Conservation (phyloP, 2,329 filamentous ascomycete species). For the Xylaria sp. region DNA sequence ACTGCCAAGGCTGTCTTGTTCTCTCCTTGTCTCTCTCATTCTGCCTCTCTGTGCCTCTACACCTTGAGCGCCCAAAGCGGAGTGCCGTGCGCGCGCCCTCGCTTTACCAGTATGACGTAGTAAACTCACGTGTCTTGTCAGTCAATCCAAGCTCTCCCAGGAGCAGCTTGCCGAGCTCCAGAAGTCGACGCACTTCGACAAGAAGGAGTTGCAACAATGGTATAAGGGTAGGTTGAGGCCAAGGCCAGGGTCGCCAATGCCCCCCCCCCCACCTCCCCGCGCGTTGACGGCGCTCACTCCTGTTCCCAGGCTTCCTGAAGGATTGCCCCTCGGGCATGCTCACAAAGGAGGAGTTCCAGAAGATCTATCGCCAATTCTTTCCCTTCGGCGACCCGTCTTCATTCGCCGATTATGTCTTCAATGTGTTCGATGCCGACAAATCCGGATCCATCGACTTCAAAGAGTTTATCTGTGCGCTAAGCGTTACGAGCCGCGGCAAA, state of each 20-base stretch:
- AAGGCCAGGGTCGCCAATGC: neutral
- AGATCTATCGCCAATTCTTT: conserved; percentile 99
- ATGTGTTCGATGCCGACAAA: conserved; percentile 97
- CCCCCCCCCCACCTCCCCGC: neutral
- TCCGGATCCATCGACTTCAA: conserved; percentile 99
- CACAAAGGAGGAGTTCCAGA: conserved; percentile 98
- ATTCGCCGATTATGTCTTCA: conserved; percentile 99
- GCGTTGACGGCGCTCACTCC: conserved; percentile 21
- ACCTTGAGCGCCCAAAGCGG: neutral
- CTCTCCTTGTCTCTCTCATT: neutral
- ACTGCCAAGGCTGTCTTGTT: neutral
- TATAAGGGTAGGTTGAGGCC: conserved; percentile 81
- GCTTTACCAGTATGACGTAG: neutral
- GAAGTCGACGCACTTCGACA: conserved; percentile 97
- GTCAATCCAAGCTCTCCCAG: conserved; percentile 97
- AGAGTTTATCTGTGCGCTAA: conserved; percentile 98
- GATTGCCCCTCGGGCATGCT: conserved; percentile 97
- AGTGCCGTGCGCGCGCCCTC: conserved; percentile 2
- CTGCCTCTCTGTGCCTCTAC: neutral
- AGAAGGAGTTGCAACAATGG: conserved; percentile 99
- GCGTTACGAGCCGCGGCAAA: conserved; percentile 95
- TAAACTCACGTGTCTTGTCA: conserved; percentile 52
- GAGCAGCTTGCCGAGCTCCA: conserved; percentile 96
- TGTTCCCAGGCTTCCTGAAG: conserved; percentile 86
- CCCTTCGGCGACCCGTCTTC: conserved; percentile 97